Conservation (phyloP, 176 grass and related monocot species). For the Ensete glaucum region DNA sequence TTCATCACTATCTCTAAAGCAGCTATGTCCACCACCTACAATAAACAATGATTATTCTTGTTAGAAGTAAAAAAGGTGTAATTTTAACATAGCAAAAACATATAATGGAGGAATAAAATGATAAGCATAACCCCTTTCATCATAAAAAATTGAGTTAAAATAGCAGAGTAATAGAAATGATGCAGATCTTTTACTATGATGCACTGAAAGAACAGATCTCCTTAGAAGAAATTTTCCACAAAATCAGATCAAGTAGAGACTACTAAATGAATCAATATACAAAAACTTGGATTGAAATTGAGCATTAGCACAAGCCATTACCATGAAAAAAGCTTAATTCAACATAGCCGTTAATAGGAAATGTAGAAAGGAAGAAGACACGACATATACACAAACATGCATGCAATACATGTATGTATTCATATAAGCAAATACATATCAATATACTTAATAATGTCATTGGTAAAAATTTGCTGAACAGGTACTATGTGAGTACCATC, state of each 20-base stretch:
- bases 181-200: too few species aligned
- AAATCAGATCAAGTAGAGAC: not conserved
- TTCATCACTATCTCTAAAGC: slow-evolving; percentile 72
- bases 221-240: not conserved
- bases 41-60: not conserved
- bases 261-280: not conserved
- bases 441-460: not conserved
- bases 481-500: too few species aligned
- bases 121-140: not conserved
- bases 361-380: not conserved
- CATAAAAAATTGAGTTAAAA: too few species aligned
- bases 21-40: slow-evolving; percentile 15
- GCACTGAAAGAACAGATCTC: too few species aligned
- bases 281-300: not conserved
- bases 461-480: not conserved
- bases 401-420: not conserved
- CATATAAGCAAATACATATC: not conserved
- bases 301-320: not conserved
- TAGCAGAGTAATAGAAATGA: too few species aligned
- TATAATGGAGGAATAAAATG: not conserved
- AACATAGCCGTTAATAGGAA: not conserved
- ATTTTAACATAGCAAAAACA: not conserved
- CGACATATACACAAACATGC: not conserved
- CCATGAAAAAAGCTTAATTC: not conserved
- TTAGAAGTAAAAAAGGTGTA: not conserved